Conservation (phyloP, 2,329 filamentous ascomycete genomes). For the Paraphoma chrysanthemicola region DNA sequence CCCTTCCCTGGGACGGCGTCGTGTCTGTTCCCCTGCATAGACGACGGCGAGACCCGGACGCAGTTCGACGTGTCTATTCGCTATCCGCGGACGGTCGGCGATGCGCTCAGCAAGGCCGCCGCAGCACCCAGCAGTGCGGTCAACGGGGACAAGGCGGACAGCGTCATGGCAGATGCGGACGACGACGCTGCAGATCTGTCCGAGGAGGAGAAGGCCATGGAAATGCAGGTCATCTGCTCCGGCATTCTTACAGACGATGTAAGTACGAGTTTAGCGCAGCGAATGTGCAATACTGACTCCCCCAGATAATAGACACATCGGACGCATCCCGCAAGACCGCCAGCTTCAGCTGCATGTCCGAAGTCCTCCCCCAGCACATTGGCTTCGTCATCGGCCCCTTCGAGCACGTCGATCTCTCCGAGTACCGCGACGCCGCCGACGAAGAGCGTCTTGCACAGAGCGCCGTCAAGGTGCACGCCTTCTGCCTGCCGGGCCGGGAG, state of each 20-base stretch:
- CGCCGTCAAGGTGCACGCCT: conserved; percentile 87
- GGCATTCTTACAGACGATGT: conserved; percentile 86
- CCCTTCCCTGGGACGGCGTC: conserved; percentile 79
- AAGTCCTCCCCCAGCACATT: conserved; percentile 84
- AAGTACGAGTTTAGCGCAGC: conserved; percentile 13
- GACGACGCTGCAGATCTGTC: conserved; percentile 55
- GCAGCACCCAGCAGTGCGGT: conserved; percentile 19
- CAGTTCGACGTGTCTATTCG: conserved; percentile 90
- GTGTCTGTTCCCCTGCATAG: conserved; percentile 91
- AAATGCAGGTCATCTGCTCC: conserved; percentile 90
- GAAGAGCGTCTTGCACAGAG: conserved; percentile 89
- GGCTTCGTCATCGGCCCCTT: conserved; percentile 95
- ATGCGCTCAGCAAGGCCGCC: conserved; percentile 62
- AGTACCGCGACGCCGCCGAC: conserved; percentile 88
- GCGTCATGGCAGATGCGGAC: conserved; percentile 41
- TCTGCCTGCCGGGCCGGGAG: conserved; percentile 82
- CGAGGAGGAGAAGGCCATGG: conserved; percentile 84
- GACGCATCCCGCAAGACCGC: conserved; percentile 87
- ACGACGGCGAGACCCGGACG: conserved; percentile 80
- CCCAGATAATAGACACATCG: conserved; percentile 69
- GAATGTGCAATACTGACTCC: background rate
- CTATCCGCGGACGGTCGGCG: conserved; percentile 84
- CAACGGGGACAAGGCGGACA: conserved; percentile 39
- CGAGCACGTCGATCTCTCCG: conserved; percentile 87
- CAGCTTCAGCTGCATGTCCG: conserved; percentile 73